Evolutionary conservation across 2,329 filamentous ascomycete species (phyloP).

Genomic region (Metarhizium rileyi): DNA sequence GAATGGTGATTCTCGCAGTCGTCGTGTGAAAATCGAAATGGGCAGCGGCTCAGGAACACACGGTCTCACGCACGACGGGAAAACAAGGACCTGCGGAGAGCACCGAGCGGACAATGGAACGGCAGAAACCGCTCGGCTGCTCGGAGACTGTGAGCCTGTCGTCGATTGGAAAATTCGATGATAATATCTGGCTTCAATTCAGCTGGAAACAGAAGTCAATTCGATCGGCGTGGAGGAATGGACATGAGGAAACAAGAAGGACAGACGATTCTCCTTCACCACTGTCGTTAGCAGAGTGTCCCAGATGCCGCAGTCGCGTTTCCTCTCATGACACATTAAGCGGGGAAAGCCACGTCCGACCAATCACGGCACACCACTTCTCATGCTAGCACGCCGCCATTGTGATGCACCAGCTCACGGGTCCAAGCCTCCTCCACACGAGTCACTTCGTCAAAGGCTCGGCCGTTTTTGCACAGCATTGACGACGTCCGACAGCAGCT

Average conservation of each 20-base stretch:
- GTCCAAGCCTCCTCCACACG: conserved; percentile 1
- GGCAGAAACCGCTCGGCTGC: conserved; percentile 3
- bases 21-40: conserved; percentile 4
- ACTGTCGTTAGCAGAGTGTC: conserved; percentile 10
- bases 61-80: not conserved
- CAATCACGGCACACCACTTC: conserved; percentile 20
- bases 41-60: not conserved
- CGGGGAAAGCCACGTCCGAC: conserved; percentile 19
- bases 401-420: conserved; percentile 12
- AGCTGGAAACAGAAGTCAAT: not conserved
- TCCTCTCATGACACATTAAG: conserved; percentile 29
- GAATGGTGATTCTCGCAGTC: conserved; percentile 17
- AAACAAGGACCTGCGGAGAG: conserved; percentile 5
- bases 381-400: conserved; percentile 8
- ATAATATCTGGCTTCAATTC: not conserved
- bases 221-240: not conserved
- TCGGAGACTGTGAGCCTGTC: not conserved
- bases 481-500: not conserved
- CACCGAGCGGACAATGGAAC: conserved; percentile 9
- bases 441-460: not conserved
- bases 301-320: conserved; percentile 14
- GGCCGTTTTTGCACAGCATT: not conserved
- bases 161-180: conserved; percentile 4
- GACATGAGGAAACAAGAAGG: conserved; percentile 1
- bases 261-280: conserved; percentile 1